Base-by-base conservation (phyloP, 768 basidiomycete genomes). In the Rhodotorula paludigena region DNA sequence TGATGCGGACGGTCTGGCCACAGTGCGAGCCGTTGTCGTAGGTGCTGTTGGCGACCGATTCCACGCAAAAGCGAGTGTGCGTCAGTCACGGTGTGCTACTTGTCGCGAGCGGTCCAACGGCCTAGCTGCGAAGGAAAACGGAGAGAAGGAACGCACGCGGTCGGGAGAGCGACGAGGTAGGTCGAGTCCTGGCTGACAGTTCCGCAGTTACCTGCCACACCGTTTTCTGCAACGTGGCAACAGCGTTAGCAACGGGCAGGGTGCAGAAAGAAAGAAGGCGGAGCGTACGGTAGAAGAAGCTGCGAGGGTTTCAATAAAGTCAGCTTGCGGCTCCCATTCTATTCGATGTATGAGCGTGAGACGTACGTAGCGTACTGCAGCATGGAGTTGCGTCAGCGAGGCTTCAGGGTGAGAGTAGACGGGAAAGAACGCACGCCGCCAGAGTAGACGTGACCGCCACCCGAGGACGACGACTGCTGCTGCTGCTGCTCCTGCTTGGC, bases 1-100 rank as follows among this genome's bases (percentile, higher is more conserved):
- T 71, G 63, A 73, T 66, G 18, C 32, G 32, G 30, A 73, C 63
- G 16, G 55, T 53, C 30, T 55, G 36, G 38, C 73, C 69, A 63
- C 73, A 73, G 69, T 73, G 57, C 14, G 61, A 47, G n/a, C 54
- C 54, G 28, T 28, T 28, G n/a, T 38, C 38, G 54, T 55, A 69
- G 60, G 36, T 54, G 52, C 49, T 51, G 49, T 32, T 10, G 3
- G 44, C 23, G 20, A 48, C n/a, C n/a, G n/a, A n/a, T n/a, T n/a
- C n/a, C n/a, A n/a, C 41, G 41, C 11, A 42, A 42, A 42, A 42
- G 21, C 11, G 41, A n/a, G 41, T 42, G 12, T 12, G 41, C 41
- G 21, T 42, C 41, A 12, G 12, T 11, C 11, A 42, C 41, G 21
- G 41, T 12, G 11, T 12, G 41, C 21, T 11, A 38, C 44, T 56